A percentile compares a stretch with the other conserved stretches of the same genome.
Conservation (phyloP, 2,329 filamentous ascomycete genomes). For the Allantophomopsis lycopodina region DNA sequence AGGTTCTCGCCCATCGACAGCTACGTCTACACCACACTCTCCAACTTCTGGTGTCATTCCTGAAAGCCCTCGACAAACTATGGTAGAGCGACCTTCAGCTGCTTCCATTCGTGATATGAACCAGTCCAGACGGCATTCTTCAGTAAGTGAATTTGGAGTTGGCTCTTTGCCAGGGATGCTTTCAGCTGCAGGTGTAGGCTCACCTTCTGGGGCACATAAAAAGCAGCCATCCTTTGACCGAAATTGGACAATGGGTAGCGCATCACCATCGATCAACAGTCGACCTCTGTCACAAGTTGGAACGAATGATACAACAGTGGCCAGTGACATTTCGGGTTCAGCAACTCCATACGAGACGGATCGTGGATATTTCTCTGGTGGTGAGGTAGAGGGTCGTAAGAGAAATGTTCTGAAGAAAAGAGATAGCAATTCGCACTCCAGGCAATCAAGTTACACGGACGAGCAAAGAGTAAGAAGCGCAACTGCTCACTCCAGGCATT, state of each 20-base stretch:
- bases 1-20: constrained; percentile 7
- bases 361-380: constrained; percentile 85
- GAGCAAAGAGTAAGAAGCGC: constrained; percentile 56
- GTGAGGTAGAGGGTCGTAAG: constrained; percentile 63
- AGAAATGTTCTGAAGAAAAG: constrained; percentile 75
- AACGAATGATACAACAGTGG: constrained; percentile 12
- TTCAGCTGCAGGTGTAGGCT: constrained; percentile 15
- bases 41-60: too few relatives aligned
- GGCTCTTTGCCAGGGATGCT: neutral
- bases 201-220: constrained; percentile 29
- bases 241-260: constrained; percentile 51
- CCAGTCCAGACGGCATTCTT: constrained; percentile 72
- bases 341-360: constrained; percentile 33
- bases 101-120: constrained; percentile 72
- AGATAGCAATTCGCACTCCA: constrained; percentile 47
- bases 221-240: constrained; percentile 58
- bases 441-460: constrained; percentile 65
- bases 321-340: neutral
- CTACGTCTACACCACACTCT: too few relatives aligned
- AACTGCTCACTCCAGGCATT: constrained; percentile 56
- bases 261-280: constrained; percentile 11
- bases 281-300: constrained; percentile 13
- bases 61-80: too few relatives aligned
- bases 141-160: constrained; percentile 10
- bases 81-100: constrained; percentile 48